Conservation (phyloP, 441 rosid species). For the Gossypium gossypioides region DNA sequence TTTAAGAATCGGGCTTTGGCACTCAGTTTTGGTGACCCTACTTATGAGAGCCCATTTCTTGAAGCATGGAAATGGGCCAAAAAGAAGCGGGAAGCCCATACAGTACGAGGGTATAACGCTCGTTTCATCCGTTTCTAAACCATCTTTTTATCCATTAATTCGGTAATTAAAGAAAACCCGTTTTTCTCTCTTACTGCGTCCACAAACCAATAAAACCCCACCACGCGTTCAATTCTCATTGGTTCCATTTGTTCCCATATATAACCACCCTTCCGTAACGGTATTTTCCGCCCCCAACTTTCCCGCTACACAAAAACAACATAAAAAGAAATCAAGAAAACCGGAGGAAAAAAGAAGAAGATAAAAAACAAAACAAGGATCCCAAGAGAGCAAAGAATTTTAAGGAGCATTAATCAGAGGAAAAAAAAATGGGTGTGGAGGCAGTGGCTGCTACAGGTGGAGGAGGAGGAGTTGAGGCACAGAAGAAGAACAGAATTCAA, state of each 20-base stretch:
- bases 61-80: not conserved
- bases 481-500: conserved; percentile 55
- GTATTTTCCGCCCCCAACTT: not conserved
- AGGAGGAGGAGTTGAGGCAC: conserved; percentile 18
- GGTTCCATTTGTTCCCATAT: not conserved
- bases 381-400: not conserved
- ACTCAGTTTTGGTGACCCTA: no score
- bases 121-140: not conserved
- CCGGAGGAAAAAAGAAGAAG: not conserved
- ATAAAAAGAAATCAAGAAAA: conserved; percentile 3
- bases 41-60: not conserved
- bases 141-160: not conserved
- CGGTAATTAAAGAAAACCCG: not conserved
- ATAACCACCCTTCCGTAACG: not conserved
- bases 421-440: conserved; percentile 6
- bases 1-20: no score
- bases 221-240: not conserved
- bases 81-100: not conserved
- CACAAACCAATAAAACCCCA: not conserved
- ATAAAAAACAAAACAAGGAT: not conserved
- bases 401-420: not conserved
- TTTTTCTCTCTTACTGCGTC: not conserved
- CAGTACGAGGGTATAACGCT: not conserved
- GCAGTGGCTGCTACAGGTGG: not conserved
- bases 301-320: conserved; percentile 3